A percentile compares a stretch with the other conserved stretches of the same genome.
Evolutionary conservation across 208 protist genomes (phyloP).

Genomic region (Vickermania spadyakhi): DNA sequence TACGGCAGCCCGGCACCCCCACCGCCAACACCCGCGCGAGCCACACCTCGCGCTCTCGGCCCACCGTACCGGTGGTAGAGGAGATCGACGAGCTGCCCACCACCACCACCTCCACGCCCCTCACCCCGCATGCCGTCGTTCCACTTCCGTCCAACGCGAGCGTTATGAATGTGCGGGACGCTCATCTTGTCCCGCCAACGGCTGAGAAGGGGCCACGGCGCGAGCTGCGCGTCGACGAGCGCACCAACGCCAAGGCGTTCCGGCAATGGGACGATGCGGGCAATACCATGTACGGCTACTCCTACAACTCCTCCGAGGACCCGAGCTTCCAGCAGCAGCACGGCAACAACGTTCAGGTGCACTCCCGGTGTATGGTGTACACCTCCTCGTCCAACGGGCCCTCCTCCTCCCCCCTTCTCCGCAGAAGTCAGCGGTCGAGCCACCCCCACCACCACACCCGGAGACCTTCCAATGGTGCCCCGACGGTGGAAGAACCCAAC

Average conservation of each 20-base stretch:
- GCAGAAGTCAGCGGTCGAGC: neutral
- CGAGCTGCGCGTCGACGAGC: neutral
- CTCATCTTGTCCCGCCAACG: neutral
- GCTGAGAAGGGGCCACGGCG: neutral
- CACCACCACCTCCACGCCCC: neutral
- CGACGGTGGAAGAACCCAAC: neutral
- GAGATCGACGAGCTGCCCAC: neutral
- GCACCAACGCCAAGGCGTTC: neutral
- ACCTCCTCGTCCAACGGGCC: neutral
- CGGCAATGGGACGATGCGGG: neutral
- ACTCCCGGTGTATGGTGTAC: neutral
- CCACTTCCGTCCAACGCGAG: neutral
- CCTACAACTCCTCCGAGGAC: neutral
- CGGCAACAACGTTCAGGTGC: neutral
- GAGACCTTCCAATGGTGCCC: neutral
- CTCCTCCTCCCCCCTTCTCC: neutral
- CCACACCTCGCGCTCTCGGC: neutral
- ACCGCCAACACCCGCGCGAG: neutral
- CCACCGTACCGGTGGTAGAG: neutral
- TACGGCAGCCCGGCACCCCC: neutral
- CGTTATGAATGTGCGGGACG: neutral
- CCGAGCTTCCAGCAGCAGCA: neutral
- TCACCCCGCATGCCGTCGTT: neutral
- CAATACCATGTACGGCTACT: neutral
- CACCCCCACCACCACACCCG: neutral